Conservation (phyloP, 305 asterid species). For the Lippia alba region DNA sequence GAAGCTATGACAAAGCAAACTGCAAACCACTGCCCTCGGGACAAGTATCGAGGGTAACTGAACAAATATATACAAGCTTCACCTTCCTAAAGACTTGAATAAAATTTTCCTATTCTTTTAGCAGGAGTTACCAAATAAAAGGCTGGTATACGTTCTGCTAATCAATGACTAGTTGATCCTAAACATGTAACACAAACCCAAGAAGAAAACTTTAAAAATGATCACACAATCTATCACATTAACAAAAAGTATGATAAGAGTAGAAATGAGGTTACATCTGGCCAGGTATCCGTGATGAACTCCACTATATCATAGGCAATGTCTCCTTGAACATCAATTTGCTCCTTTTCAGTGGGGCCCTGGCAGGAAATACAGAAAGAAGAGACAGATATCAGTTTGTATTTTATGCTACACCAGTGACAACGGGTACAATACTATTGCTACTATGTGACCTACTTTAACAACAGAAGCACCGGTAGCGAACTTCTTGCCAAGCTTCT, state of each 20-base stretch:
- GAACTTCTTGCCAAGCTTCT: conserved; percentile 96
- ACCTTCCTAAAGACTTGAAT: not conserved
- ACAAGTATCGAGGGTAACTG: not conserved
- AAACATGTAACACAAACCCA: conserved; percentile 25
- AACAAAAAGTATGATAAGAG: conserved; percentile 23
- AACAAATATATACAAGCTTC: conserved; percentile 2
- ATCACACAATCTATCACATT: conserved; percentile 10
- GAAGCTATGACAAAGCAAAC: no score
- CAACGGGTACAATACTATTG: conserved; percentile 23
- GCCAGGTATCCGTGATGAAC: conserved; percentile 95
- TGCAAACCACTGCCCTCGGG: no score
- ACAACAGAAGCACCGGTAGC: conserved; percentile 99
- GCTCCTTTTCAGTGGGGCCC: conserved; percentile 99
- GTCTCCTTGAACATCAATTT: conserved; percentile 99
- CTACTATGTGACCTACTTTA: conserved; percentile 56
- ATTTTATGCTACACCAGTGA: conserved; percentile 4
- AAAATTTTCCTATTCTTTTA: not conserved
- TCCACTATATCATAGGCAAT: conserved; percentile 94
- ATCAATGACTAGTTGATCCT: conserved; percentile 9
- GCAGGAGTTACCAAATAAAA: conserved; percentile 12
- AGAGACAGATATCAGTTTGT: conserved; percentile 26
- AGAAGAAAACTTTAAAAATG: not conserved
- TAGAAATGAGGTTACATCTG: conserved; percentile 67
- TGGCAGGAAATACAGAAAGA: conserved; percentile 38
- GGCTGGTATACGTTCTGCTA: conserved; percentile 14